Conservation (phyloP, 2,329 filamentous ascomycete species). For the Arthrobotrys musiformis region DNA sequence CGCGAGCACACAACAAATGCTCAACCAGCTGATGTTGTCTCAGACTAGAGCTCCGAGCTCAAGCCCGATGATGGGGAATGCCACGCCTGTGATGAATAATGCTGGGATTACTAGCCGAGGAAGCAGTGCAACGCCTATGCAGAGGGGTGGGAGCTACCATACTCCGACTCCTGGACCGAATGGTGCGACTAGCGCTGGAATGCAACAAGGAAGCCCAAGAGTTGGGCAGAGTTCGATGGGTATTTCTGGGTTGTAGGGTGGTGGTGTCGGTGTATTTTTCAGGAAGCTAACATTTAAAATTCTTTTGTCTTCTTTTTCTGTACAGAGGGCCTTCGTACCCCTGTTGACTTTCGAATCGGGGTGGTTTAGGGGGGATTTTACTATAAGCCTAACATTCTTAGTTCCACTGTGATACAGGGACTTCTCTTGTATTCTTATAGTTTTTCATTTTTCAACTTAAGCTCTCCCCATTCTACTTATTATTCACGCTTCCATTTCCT, state of each 20-base stretch:
- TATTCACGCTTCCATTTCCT: not conserved
- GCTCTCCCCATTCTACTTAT: not conserved
- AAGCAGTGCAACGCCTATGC: slow-evolving; percentile 54
- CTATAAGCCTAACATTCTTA: not conserved
- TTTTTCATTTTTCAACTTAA: not conserved
- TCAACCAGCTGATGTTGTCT: slow-evolving; percentile 52
- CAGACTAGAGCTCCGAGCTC: slow-evolving; percentile 52
- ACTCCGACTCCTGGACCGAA: slow-evolving; percentile 41
- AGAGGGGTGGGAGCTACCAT: slow-evolving; percentile 50
- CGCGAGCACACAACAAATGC: slow-evolving; percentile 45
- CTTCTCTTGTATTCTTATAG: slow-evolving; percentile 22
- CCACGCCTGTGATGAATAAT: slow-evolving; percentile 41
- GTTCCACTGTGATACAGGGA: not conserved
- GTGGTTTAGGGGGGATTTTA: not conserved
- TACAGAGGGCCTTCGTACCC: not conserved
- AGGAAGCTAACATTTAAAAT: not conserved
- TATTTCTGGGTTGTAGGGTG: not conserved
- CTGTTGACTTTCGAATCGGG: not conserved
- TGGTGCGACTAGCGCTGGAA: slow-evolving; percentile 9
- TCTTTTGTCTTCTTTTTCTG: not conserved
- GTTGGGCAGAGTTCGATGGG: slow-evolving; percentile 35
- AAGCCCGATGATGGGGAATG: slow-evolving; percentile 54
- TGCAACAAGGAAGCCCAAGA: slow-evolving; percentile 43
- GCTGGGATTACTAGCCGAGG: slow-evolving; percentile 33
- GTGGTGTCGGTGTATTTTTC: not conserved